Base-by-base conservation (phyloP, 2,329 filamentous ascomycete species). In the Diplodia scrobiculata region DNA sequence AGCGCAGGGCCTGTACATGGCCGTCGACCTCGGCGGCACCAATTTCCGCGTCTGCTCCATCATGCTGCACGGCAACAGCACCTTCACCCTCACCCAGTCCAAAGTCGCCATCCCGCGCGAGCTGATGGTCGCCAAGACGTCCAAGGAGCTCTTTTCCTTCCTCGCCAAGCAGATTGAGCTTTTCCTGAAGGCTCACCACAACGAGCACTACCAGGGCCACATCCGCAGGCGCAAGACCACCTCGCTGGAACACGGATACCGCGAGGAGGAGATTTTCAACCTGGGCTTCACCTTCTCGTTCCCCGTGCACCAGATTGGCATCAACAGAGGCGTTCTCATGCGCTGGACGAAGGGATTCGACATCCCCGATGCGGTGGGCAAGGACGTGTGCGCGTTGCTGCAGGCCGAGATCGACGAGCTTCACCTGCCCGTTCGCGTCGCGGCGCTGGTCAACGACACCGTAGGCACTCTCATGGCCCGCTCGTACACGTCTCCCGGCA, bases 251-350 rank as follows among this genome's bases (percentile, higher is more conserved):
- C 81, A 85, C 59, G 86, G 86, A 32, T 87, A 83, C 74, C 82
- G 82, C 64, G 87, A 92, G 69, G 87, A 94, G 76, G 84, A 94
- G 67, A 86, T 95, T 68, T 97, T 98, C 81, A 91, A 92, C 72
- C 84, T 99, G 50, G 95, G 95, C n/a, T 99, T 99, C 80, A 99
- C 95, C 63, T 99, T 99, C 80, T 96, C 91, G 76, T 99, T 98
- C 81, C 95, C 95, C 2, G 93, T 98, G 47, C 87, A 96, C 76
- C 95, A 99, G 78, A 84, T 91, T 67, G 93, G 92, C 47, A 97
- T 99, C 77, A 98, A 98, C 84, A 94, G 92, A 80, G 95, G 95
- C 68, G 90, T 89, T 66, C 84, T 99, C 65, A 95, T 97, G 79
- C 88, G 95, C 72, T 99, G 95, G 95, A 99, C 95, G 67, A 99